A percentile compares a stretch with the other conserved stretches of the same genome.
Conservation (phyloP, 164 flowering plant genomes). For the Cinnamomum chago region DNA sequence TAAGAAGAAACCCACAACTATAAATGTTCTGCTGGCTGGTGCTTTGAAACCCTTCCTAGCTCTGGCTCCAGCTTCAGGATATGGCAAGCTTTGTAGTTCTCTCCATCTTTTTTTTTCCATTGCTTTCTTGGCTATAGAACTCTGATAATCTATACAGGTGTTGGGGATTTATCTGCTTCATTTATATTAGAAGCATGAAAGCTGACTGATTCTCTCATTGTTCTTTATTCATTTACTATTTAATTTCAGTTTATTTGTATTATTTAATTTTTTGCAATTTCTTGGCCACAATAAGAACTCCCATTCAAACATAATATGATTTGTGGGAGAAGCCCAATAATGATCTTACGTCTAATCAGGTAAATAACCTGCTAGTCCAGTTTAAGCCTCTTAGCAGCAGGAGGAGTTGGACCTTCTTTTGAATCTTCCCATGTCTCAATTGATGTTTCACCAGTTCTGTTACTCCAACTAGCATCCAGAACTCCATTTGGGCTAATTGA, state of each 20-base stretch:
- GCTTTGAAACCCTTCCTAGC: conserved; percentile 2
- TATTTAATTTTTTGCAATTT: not conserved
- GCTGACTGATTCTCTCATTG: conserved; percentile 15
- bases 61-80: conserved; percentile 2
- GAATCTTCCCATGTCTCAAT: conserved; percentile 61
- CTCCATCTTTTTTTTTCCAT: not conserved
- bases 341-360: conserved; percentile 25
- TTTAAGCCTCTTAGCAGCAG: conserved; percentile 51
- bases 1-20: not conserved
- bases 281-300: conserved; percentile 28
- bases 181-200: conserved; percentile 38
- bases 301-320: conserved; percentile 24
- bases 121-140: conserved; percentile 25
- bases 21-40: conserved; percentile 4
- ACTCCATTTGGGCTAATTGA: conserved; percentile 91
- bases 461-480: conserved; percentile 82
- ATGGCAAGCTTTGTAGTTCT: conserved; percentile 9
- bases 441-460: conserved; percentile 59
- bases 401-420: conserved; percentile 18
- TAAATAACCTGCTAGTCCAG: conserved; percentile 30
- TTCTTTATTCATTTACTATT: conserved; percentile 14
- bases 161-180: conserved; percentile 22
- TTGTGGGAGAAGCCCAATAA: conserved; percentile 16
- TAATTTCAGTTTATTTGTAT: conserved; percentile 3
- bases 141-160: conserved; percentile 37